These are phyloP conservation scores for Gamsiella multidivaricata DNA, from an alignment of 192 early-diverging fungal species.

Conservation along the genomic window DNA sequence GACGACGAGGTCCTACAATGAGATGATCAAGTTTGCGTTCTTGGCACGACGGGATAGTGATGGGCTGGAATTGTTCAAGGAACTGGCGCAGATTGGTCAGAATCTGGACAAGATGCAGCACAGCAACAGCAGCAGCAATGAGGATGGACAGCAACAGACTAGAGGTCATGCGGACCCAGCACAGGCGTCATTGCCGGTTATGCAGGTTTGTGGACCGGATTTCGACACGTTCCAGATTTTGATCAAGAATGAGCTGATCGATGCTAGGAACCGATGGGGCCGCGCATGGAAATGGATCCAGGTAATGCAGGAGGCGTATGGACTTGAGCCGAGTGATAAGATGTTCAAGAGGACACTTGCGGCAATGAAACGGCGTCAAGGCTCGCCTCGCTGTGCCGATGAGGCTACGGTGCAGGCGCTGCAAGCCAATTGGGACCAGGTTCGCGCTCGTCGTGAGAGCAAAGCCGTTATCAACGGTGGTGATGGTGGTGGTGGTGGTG, in stretches of 20 bases:
- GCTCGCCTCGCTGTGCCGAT: not conserved
- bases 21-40: slow-evolving; percentile 55
- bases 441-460: slow-evolving; percentile 15
- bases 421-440: slow-evolving; percentile 28
- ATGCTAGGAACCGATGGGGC: slow-evolving; percentile 30
- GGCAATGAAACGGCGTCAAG: slow-evolving; percentile 21
- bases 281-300: slow-evolving; percentile 46
- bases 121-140: not conserved
- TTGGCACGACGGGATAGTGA: slow-evolving; percentile 25
- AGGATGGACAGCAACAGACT: not conserved
- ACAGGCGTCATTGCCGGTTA: not conserved
- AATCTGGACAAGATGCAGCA: slow-evolving; percentile 19
- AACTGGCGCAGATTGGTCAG: slow-evolving; percentile 41
- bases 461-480: not conserved
- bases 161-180: not conserved
- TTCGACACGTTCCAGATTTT: slow-evolving; percentile 40
- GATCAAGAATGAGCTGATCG: slow-evolving; percentile 44
- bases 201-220: slow-evolving; percentile 26
- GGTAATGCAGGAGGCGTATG: slow-evolving; percentile 41
- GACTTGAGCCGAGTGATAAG: slow-evolving; percentile 37
- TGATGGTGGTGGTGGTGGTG: not conserved
- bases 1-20: slow-evolving; percentile 41
- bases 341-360: slow-evolving; percentile 39
- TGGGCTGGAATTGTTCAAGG: slow-evolving; percentile 32
- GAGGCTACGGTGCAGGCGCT: slow-evolving; percentile 26